Conservation (phyloP, 148 eudicot species). For the Rhododendron mucronatum region DNA sequence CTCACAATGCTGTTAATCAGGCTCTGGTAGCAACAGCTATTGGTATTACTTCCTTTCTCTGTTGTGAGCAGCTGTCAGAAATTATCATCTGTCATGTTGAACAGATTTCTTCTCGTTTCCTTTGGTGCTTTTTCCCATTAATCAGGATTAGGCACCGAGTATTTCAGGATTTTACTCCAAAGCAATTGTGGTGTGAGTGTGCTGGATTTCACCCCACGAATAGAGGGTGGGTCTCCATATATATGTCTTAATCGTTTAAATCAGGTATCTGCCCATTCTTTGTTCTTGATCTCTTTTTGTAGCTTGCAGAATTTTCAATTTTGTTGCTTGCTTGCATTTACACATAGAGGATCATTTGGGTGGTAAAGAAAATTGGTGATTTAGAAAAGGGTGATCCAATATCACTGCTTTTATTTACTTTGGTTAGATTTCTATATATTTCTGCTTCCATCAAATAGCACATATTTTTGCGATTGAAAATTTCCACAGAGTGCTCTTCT, state of each 20-base stretch:
- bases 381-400: background rate
- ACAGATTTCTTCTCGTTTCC: slow-evolving; percentile 6
- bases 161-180: slow-evolving; percentile 90
- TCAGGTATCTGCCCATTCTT: slow-evolving; percentile 53
- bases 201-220: slow-evolving; percentile 72
- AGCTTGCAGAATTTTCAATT: slow-evolving; percentile 35
- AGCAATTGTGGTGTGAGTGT: slow-evolving; percentile 98
- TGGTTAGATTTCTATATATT: background rate
- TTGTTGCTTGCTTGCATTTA: background rate
- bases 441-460: background rate
- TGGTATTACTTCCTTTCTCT: slow-evolving; percentile 40
- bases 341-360: background rate
- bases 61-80: background rate
- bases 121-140: slow-evolving; percentile 8
- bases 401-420: background rate
- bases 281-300: background rate
- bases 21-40: slow-evolving; percentile 93
- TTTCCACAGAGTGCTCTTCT: background rate
- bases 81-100: background rate
- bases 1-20: slow-evolving; percentile 99
- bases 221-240: slow-evolving; percentile 54
- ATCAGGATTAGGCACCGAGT: slow-evolving; percentile 84
- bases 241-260: slow-evolving; percentile 88
- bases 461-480: background rate
- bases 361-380: background rate